phyloP scores from a whole-genome alignment of 116 monocot species.

The Iris pallida region DNA sequence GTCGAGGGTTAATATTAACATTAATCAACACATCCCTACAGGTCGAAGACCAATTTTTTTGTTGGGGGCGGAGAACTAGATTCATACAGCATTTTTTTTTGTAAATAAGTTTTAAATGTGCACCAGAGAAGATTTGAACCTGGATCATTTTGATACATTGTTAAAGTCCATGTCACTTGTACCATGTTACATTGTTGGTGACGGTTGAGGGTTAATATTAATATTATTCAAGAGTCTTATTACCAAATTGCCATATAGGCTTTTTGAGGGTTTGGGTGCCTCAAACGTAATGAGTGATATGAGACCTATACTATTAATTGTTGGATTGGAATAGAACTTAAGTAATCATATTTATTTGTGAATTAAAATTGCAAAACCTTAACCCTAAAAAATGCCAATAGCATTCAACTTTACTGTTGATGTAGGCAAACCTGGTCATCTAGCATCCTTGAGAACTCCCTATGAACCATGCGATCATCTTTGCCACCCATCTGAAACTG shows the following conservation, averaged over 20 bases:
- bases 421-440: conserved; percentile 42
- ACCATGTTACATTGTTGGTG: no score
- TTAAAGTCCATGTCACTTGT: no score
- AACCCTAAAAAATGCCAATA: background rate
- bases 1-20: no score
- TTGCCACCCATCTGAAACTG: conserved; percentile 29
- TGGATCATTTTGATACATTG: no score
- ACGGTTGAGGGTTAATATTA: no score
- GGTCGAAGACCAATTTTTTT: no score
- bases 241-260: background rate
- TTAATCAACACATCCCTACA: no score
- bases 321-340: background rate
- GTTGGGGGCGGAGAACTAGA: no score
- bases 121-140: no score
- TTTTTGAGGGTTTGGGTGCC: background rate
- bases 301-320: background rate
- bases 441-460: conserved; percentile 57
- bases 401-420: background rate
- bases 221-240: no score
- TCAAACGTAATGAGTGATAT: background rate
- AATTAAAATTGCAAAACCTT: background rate
- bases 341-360: background rate
- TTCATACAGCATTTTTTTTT: no score
- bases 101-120: no score
- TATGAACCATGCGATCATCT: conserved; percentile 41